Evolutionary conservation across 805 yeast genomes (phyloP), one percentile per base, ranked within the genome.

Genomic region (Wickerhamiella azyma): DNA sequence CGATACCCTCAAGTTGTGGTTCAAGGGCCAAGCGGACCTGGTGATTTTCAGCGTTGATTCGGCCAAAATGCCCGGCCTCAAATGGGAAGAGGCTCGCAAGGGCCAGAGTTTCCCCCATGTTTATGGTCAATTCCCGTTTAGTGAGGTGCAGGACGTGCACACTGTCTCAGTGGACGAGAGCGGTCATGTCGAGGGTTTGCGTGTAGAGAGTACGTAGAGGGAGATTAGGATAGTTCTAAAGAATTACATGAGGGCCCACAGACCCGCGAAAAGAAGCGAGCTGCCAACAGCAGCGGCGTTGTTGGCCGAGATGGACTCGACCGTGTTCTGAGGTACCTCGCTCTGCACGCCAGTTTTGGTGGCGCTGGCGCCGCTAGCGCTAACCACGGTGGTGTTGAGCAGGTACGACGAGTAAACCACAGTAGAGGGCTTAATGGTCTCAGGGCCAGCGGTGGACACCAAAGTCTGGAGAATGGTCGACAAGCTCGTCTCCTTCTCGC

Each of bases 51-150:
- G 19, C 16, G 40, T 42, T 3, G 40, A 42, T 11, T 17, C 35
- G 3, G 40, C 36, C 26, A 36, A 35, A 5, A 36, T 42, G 45
- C 40, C 39, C 29, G 28, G 36, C 35, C 29, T 42, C 21, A 42
- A 42, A 30, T 42, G 45, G 45, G 45, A 42, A 17, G 33, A 26
- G 18, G 45, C 45, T 16, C 45, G 45, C 19, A 32, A 37, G 17
- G 45, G 45, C 24, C n/a, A 26, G 19, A 32, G 21, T 5, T 42
- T 42, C 36, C 45, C 45, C 6, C 45, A 42, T n/a, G 45, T 42
- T 5, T 42, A 42, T 13, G 45, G 45, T 8, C 9, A 3, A 3
- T 35, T 42, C 37, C 16, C 26, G 13, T 42, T 17, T 11, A 24
- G 19, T 18, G 36, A 35, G 40, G 24, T 42, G 3, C 2, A 10